Conservation (phyloP, 768 basidiomycete genomes). For the Russula virescens region DNA sequence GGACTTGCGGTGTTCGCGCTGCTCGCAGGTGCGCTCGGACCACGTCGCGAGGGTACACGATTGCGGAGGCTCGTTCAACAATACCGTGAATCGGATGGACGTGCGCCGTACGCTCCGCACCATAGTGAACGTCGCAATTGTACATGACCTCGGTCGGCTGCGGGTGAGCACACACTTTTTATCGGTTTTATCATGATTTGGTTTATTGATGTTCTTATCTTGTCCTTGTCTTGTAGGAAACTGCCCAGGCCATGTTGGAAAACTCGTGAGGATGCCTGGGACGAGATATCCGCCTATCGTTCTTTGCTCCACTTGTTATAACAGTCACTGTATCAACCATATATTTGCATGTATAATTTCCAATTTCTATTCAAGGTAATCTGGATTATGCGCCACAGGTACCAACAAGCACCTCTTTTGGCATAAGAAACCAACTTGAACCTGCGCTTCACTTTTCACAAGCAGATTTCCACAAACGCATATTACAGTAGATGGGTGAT, state of each 20-base stretch:
- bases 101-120: conserved; percentile 67
- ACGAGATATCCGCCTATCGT: not conserved
- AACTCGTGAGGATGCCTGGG: not conserved
- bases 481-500: no score
- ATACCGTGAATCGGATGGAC: conserved; percentile 69
- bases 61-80: conserved; percentile 81
- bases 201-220: not conserved
- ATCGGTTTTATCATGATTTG: no score
- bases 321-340: no score
- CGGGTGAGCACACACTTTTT: conserved; percentile 44
- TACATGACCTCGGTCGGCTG: conserved; percentile 61
- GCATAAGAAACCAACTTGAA: no score
- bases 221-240: conserved; percentile 11
- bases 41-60: conserved; percentile 79
- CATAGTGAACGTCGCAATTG: conserved; percentile 75
- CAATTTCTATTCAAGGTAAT: no score
- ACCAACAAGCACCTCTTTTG: no score
- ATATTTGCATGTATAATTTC: no score
- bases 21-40: conserved; percentile 86
- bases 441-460: no score
- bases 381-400: no score
- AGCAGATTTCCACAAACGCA: no score
- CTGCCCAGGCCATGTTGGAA: conserved; percentile 19
- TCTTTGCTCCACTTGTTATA: not conserved
- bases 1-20: conserved; percentile 83